These are phyloP conservation scores for Dioszegia hungarica DNA, from an alignment of 768 basidiomycete species.

Conservation along the genomic window DNA sequence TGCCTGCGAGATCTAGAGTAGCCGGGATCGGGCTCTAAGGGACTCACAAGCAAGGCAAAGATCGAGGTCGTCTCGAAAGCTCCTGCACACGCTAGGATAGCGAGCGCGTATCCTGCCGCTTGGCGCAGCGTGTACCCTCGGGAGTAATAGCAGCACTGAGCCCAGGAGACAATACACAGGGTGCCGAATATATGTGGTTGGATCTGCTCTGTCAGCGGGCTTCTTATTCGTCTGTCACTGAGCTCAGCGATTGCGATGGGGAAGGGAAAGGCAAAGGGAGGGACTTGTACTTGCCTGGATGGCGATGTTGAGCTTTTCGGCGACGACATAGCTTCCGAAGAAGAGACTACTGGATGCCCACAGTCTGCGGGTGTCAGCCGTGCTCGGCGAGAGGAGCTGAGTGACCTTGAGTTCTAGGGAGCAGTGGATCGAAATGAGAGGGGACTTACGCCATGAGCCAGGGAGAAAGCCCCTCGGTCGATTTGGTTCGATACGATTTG, in stretches of 20 bases:
- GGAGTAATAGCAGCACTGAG: conserved; percentile 65
- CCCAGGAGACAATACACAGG: conserved; percentile 61
- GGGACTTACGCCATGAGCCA: conserved; percentile 56
- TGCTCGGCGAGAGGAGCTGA: no score
- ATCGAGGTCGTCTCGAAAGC: conserved; percentile 60
- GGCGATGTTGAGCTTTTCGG: conserved; percentile 64
- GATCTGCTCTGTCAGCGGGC: conserved; percentile 10
- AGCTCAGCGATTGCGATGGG: no score
- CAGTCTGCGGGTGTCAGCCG: conserved; percentile 43
- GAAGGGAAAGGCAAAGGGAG: no score
- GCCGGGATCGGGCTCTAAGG: no score
- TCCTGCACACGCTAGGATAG: conserved; percentile 53
- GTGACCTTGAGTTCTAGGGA: no score
- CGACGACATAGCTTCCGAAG: conserved; percentile 61
- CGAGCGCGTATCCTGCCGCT: conserved; percentile 49
- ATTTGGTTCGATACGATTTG: conserved; percentile 64
- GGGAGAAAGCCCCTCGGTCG: conserved; percentile 63
- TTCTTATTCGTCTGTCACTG: no score
- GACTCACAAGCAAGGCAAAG: conserved; percentile 55
- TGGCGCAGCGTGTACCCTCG: conserved; percentile 46
- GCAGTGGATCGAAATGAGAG: background rate
- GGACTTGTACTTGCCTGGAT: conserved; percentile 53
- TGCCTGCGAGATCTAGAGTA: no score
- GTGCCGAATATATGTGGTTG: conserved; percentile 54
- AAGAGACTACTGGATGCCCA: conserved; percentile 61